phyloP scores from a whole-genome alignment of 345 rosid genomes.

The Eucalyptus sp. region DNA sequence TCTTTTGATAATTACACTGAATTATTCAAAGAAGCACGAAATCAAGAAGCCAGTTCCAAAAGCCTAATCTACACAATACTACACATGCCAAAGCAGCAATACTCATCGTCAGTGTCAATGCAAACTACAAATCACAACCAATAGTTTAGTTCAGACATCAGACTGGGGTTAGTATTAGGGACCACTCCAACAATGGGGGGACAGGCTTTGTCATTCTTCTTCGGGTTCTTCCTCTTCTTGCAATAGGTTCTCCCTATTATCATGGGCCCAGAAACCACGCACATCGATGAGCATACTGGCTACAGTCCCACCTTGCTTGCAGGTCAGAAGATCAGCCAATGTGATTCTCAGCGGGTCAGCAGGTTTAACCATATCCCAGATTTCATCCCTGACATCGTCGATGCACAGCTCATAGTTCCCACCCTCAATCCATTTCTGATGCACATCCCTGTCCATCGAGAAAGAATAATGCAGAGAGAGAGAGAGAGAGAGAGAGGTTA shows the following conservation, averaged over 20 bases:
- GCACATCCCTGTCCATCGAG: slow-evolving; percentile 66
- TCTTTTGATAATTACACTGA: background rate
- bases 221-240: slow-evolving; percentile 99
- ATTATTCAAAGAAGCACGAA: background rate
- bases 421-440: slow-evolving; percentile 98
- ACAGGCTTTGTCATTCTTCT: background rate
- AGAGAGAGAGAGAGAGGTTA: background rate
- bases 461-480: background rate
- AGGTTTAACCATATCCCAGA: slow-evolving; percentile 99
- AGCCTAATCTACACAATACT: background rate
- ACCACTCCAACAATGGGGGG: background rate
- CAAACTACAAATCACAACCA: background rate
- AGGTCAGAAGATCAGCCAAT: slow-evolving; percentile 58
- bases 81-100: background rate
- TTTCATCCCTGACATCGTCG: slow-evolving; percentile 95
- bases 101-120: background rate
- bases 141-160: background rate
- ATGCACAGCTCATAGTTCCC: slow-evolving; percentile 96
- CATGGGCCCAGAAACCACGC: slow-evolving; percentile 99
- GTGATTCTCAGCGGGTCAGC: slow-evolving; percentile 66
- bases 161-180: background rate
- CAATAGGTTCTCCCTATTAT: slow-evolving; percentile 94
- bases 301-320: slow-evolving; percentile 97
- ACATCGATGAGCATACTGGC: slow-evolving; percentile 98
- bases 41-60: background rate